A percentile compares a stretch with the other conserved stretches of the same genome.
These are phyloP conservation scores for Arabidopsis arenosa DNA, from an alignment of 345 rosid genomes.

Conservation along the genomic window DNA sequence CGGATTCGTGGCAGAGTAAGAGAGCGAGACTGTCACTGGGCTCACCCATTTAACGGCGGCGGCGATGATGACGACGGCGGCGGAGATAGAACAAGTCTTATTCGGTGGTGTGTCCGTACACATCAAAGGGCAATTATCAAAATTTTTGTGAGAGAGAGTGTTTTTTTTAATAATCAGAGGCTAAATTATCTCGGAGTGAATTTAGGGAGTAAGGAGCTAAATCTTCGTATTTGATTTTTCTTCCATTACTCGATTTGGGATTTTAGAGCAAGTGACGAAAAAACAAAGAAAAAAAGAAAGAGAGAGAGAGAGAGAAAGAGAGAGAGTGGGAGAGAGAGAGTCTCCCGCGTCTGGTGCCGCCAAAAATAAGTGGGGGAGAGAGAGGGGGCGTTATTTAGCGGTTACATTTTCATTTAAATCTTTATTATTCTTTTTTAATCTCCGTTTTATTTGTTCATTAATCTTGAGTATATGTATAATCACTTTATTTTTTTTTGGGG, in stretches of 20 bases:
- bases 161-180: too few species aligned
- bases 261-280: constrained; percentile 38
- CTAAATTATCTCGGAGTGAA: constrained; percentile 36
- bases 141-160: neutral
- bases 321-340: constrained; percentile 32
- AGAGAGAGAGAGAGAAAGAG: constrained; percentile 14
- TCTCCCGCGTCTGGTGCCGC: constrained; percentile 80
- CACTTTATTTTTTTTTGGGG: neutral
- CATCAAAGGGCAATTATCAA: constrained; percentile 31
- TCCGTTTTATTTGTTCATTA: constrained; percentile 9
- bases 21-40: constrained; percentile 44
- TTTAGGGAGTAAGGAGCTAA: constrained; percentile 28
- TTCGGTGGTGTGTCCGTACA: constrained; percentile 33
- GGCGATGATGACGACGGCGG: neutral
- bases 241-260: constrained; percentile 31
- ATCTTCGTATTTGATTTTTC: constrained; percentile 37
- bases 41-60: constrained; percentile 48
- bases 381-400: constrained; percentile 59
- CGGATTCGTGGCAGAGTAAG: constrained; percentile 63
- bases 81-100: neutral
- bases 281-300: constrained; percentile 15
- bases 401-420: constrained; percentile 43
- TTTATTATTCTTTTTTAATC: constrained; percentile 16
- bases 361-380: constrained; percentile 72
- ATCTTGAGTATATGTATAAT: neutral